Base-by-base conservation (phyloP, 192 early-diverging fungal genomes). In the Phycomyces blakesleeanus region DNA sequence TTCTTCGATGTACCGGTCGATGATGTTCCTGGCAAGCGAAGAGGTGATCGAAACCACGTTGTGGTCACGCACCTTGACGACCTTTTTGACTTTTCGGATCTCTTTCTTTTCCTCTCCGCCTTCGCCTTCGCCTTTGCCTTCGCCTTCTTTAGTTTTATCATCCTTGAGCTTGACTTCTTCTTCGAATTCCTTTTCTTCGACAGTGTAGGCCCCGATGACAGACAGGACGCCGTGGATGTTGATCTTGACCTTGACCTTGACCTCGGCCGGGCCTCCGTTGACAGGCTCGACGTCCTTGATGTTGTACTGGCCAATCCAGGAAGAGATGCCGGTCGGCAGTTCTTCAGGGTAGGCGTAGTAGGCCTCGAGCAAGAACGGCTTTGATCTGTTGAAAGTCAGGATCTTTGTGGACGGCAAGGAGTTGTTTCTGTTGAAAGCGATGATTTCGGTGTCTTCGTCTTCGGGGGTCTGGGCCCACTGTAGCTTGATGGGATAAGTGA, bases 241-340 rank as follows among this genome's bases (percentile, higher is more conserved):
- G 63, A 98, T 81, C 57, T 83, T 83, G 27, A 89, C 87, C 86
- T 95, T 96, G 73, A 97, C 88, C 79, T 93, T 94, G 79, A 98
- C 72, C 42, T 88, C 89, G 50, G 91, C 81, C 57, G 85, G 73
- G 25, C 89, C 86, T 58, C 83, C 87, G 27, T 82, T 81, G 57
- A 68, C 61, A 44, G 87, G 79, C 55, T 68, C 75, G 69, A 98
- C 92, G 51, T 90, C 85, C 74, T 88, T 89, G 75, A 98, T 72
- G 24, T 84, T 85, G 80, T 89, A 96, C 44, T 81, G 86, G 50
- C 92, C 93, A 69, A 98, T 87, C 81, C 83, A 83, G 57, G 85
- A 68, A 68, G 83, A 87, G 65, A 82, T 84, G 61, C 92, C 91
- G 20, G 61, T 63, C 10, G 94, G 94, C 52, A 93, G 78, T 34